Base-by-base conservation (phyloP, 495 filamentous ascomycete genomes). In the Collariella sp. region DNA sequence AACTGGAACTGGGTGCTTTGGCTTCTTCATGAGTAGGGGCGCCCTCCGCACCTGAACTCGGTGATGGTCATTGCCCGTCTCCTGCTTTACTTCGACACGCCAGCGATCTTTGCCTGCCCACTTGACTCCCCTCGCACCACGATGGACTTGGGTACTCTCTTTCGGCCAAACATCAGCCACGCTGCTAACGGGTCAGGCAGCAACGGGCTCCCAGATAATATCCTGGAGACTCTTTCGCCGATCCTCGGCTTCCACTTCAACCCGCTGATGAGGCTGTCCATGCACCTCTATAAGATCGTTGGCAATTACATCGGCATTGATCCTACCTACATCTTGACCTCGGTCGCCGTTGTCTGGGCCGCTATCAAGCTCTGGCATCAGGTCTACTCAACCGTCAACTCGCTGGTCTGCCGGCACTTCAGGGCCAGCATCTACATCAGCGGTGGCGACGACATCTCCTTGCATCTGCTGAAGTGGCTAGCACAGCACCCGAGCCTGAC, bases 381-480 rank as follows among this genome's bases (percentile, higher is more conserved):
- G 47, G 16, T 72, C 0, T 68, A 63, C 49, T 22, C 41, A 33
- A 60, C 54, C 5, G 2, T 68, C 10, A 55, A 60, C 23, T 34
- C 50, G 13, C 34, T 72, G 11, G 34, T 80, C 48, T 50, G 56
- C 16, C 55, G 65, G 7, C 72, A 81, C 55, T 75, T 76, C 57
- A 81, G 75, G 69, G 73, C 78, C 45, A 76, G 66, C 33, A 70
- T 88, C 50, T 69, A 72, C 36, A 72, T 87, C 56, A 69, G 72
- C 50, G 74, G 72, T 54, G 67, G 69, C 33, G 83, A 87, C 59
- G 77, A 82, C 36, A 79, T 85, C 15, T 84, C 80, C 66, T 57
- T 65, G 11, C 76, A 83, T 52, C 60, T 84, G 36, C 79, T 86
- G 70, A 67, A 73, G 26, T 86, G 81, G 78, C 70, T 85, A 3